phyloP scores from a whole-genome alignment of 2,329 filamentous ascomycete genomes.

The Fusarium tuaranense region DNA sequence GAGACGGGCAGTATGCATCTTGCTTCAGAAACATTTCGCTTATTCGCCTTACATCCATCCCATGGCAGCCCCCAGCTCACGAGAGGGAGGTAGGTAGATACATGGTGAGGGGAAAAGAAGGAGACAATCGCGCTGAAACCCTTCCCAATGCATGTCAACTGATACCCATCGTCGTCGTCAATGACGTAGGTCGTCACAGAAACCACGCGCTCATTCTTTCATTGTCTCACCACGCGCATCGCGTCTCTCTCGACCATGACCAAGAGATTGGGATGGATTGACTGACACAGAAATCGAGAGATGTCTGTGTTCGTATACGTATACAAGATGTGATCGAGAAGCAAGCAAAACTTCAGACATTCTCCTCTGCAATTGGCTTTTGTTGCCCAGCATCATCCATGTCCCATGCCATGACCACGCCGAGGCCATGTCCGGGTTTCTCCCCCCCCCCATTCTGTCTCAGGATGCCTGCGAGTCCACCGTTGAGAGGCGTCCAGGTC shows the following conservation, averaged over 20 bases:
- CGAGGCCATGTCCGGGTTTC: slow-evolving; percentile 12
- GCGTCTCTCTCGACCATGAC: background rate
- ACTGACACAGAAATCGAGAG: background rate
- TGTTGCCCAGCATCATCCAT: slow-evolving; percentile 12
- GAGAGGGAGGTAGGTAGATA: background rate
- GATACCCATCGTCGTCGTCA: slow-evolving; percentile 33
- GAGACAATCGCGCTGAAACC: slow-evolving; percentile 5
- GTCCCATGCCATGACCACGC: slow-evolving; percentile 11
- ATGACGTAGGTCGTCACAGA: slow-evolving; percentile 45
- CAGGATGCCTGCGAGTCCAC: slow-evolving; percentile 24
- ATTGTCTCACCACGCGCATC: slow-evolving; percentile 38
- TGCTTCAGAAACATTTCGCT: slow-evolving; percentile 14
- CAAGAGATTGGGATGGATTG: slow-evolving; percentile 15
- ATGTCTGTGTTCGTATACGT: background rate
- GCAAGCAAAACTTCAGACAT: slow-evolving; percentile 15
- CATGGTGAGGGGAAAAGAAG: background rate
- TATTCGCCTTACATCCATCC: background rate
- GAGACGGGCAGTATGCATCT: slow-evolving; percentile 1
- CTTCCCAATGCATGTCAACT: slow-evolving; percentile 14
- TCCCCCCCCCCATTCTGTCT: slow-evolving; percentile 25
- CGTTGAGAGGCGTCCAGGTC: background rate
- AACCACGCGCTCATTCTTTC: slow-evolving; percentile 43
- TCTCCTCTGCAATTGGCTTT: slow-evolving; percentile 15
- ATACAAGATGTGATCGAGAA: background rate
- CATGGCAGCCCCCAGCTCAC: background rate